phyloP scores from a whole-genome alignment of 2,329 filamentous ascomycete species.

The Arthroderma uncinatum region DNA sequence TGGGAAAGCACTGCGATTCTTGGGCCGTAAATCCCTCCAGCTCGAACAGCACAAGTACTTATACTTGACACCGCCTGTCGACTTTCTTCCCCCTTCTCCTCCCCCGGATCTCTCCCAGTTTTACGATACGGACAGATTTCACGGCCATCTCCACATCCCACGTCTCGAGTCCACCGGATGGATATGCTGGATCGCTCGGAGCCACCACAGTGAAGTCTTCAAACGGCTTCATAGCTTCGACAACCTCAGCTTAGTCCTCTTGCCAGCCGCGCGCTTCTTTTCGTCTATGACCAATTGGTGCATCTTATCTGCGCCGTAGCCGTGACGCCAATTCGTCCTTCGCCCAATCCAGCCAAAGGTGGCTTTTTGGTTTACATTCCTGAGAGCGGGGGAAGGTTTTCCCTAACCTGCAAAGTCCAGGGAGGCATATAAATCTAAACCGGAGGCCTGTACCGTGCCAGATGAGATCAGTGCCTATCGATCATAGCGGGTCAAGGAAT shows the following conservation, averaged over 20 bases:
- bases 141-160: background rate
- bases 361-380: background rate
- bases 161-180: background rate
- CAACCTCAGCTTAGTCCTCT: background rate
- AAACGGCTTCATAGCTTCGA: background rate
- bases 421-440: background rate
- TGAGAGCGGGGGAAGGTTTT: background rate
- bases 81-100: background rate
- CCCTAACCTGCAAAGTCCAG: background rate
- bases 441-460: background rate
- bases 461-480: slow-evolving; percentile 38
- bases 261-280: background rate
- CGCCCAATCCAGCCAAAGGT: background rate
- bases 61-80: background rate
- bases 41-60: background rate
- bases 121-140: background rate
- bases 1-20: background rate
- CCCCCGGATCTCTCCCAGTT: background rate
- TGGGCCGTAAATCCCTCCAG: background rate
- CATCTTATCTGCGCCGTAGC: background rate
- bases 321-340: background rate
- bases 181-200: background rate
- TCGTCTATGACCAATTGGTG: slow-evolving; percentile 3
- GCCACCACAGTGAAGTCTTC: background rate
- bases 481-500: slow-evolving; percentile 30